phyloP scores from a whole-genome alignment of 495 filamentous ascomycete genomes.

The Hyaloscypha bicolor region DNA sequence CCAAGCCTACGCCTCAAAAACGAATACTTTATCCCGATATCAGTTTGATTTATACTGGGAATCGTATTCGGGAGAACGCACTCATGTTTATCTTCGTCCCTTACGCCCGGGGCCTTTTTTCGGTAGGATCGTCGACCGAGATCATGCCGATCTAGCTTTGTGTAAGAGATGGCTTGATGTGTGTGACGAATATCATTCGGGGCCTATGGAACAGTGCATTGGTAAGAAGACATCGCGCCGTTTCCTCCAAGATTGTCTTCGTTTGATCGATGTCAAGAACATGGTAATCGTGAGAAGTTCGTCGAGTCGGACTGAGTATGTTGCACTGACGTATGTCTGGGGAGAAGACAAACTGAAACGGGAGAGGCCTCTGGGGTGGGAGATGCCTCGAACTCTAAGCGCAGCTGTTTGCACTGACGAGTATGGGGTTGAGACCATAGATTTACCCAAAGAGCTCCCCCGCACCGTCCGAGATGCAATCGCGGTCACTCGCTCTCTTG shows the following conservation, averaged over 20 bases:
- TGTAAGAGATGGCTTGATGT: constrained; percentile 7
- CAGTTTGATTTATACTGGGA: constrained; percentile 6
- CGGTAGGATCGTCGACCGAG: constrained; percentile 1
- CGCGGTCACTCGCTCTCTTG: constrained; percentile 25
- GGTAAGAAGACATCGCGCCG: constrained; percentile 1
- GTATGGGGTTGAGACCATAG: constrained; percentile 2
- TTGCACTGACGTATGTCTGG: constrained; percentile 15
- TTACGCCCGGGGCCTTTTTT: constrained; percentile 5
- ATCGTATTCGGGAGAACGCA: not conserved
- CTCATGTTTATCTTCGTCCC: constrained; percentile 3
- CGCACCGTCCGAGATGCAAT: constrained; percentile 34
- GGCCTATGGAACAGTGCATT: not conserved
- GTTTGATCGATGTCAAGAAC: constrained; percentile 10
- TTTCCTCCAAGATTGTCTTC: constrained; percentile 1
- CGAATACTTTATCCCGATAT: constrained; percentile 1
- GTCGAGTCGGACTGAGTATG: constrained; percentile 1
- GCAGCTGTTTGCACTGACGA: not conserved
- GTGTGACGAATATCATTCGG: constrained; percentile 8
- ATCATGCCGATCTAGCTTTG: constrained; percentile 1
- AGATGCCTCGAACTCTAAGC: constrained; percentile 7
- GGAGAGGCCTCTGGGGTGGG: not conserved
- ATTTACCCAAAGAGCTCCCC: constrained; percentile 4
- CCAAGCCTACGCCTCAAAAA: constrained; percentile 1
- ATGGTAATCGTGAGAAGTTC: constrained; percentile 5
- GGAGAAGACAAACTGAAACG: constrained; percentile 8